Conservation (phyloP, 129 eudicot genomes). For the Rutidosis leptorrhynchoides region DNA sequence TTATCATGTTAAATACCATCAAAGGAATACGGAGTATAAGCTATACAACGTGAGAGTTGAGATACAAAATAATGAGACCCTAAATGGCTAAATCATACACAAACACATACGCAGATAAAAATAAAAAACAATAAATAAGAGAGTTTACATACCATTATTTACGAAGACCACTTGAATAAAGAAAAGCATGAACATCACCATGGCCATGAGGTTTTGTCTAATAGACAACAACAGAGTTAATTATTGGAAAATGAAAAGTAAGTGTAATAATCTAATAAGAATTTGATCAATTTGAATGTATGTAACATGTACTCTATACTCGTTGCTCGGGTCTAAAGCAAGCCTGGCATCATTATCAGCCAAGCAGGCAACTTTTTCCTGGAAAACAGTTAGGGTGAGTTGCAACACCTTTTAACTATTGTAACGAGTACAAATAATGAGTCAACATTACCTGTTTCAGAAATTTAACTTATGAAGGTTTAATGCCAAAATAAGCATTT, state of each 20-base stretch:
- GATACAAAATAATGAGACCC: neutral
- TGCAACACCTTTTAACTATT: neutral
- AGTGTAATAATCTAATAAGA: too few species aligned
- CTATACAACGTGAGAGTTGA: too few species aligned
- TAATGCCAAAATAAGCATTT: constrained; percentile 87
- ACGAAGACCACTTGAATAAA: constrained; percentile 86
- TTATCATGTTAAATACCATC: too few species aligned
- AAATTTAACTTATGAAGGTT: constrained; percentile 70
- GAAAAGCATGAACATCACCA: too few species aligned
- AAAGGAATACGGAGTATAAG: too few species aligned
- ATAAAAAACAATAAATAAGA: neutral
- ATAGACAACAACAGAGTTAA: constrained; percentile 6
- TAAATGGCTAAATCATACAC: too few species aligned
- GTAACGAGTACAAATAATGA: neutral
- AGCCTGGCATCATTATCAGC: constrained; percentile 95
- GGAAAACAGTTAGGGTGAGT: constrained; percentile 19
- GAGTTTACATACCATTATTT: constrained; percentile 54
- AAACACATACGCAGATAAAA: neutral
- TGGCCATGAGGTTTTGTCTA: constrained; percentile 99
- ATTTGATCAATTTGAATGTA: neutral
- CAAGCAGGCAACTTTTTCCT: constrained; percentile 98
- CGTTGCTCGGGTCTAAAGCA: constrained; percentile 70
- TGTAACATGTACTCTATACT: constrained; percentile 73
- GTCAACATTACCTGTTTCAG: constrained; percentile 63
- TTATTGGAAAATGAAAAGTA: neutral